phyloP scores from a whole-genome alignment of 208 protist species.

The Crithidia bombi region DNA sequence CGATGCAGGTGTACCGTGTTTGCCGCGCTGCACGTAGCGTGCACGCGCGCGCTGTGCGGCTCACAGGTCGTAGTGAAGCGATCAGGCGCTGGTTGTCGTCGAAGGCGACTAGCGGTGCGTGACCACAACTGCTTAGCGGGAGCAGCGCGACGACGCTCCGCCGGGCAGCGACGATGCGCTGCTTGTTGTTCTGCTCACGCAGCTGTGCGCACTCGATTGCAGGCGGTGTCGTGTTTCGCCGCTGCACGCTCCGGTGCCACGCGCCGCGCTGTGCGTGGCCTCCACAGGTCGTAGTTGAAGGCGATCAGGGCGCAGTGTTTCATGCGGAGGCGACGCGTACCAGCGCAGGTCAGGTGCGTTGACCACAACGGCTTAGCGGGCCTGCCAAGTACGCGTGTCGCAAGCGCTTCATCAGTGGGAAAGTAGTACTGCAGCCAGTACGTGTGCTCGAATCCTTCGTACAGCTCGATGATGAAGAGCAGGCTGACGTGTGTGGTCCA shows the following conservation, averaged over 20 bases:
- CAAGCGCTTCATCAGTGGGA: background rate
- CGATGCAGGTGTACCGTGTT: too few species aligned
- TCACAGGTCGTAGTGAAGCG: too few species aligned
- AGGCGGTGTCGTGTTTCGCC: constrained; percentile 35
- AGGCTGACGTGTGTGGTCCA: constrained; percentile 47
- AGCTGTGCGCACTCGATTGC: constrained; percentile 48
- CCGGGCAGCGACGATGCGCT: constrained; percentile 6
- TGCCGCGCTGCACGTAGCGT: too few species aligned
- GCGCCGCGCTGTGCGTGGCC: constrained; percentile 21
- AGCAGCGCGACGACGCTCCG: constrained; percentile 45
- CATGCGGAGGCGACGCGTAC: constrained; percentile 76
- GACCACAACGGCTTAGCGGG: constrained; percentile 10
- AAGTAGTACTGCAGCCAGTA: constrained; percentile 33
- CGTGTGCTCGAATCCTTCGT: constrained; percentile 31
- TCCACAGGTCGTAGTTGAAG: constrained; percentile 70
- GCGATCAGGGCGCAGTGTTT: constrained; percentile 86
- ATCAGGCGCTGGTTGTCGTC: too few species aligned
- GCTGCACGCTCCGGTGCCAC: constrained; percentile 31
- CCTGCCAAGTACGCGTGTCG: constrained; percentile 5
- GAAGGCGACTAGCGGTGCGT: too few species aligned
- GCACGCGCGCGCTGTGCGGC: too few species aligned
- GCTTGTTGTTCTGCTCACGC: constrained; percentile 23
- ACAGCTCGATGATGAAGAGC: constrained; percentile 40
- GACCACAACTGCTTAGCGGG: too few species aligned
- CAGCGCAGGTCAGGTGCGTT: constrained; percentile 50